phyloP scores from a whole-genome alignment of 2,329 filamentous ascomycete species.

The Nemania bipapillata region DNA sequence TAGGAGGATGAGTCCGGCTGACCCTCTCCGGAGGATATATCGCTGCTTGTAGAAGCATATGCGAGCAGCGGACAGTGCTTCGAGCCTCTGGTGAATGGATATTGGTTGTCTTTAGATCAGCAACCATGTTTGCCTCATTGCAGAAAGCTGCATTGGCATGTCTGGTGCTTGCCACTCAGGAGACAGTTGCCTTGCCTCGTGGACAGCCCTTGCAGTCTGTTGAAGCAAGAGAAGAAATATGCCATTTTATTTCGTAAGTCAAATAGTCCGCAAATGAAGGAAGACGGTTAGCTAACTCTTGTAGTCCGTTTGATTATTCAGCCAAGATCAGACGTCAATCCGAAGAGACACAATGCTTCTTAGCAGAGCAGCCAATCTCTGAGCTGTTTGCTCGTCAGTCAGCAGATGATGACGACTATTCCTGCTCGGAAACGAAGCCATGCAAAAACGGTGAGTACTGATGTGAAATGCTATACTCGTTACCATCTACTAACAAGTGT shows the following conservation, averaged over 20 bases:
- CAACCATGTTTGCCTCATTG: background rate
- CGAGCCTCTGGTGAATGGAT: background rate
- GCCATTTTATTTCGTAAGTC: background rate
- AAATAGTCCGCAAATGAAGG: background rate
- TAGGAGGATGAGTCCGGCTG: background rate
- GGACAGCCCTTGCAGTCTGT: background rate
- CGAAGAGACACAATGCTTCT: background rate
- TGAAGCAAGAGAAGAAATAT: background rate
- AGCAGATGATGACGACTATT: conserved; percentile 1
- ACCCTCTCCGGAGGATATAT: background rate
- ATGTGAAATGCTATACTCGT: background rate
- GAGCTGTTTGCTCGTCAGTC: background rate
- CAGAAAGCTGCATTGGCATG: background rate
- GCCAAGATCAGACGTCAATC: conserved; percentile 4
- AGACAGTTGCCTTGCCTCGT: background rate
- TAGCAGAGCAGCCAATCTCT: background rate
- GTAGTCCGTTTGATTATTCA: conserved; percentile 18
- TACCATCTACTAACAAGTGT: background rate
- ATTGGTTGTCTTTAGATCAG: background rate
- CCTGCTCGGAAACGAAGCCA: conserved; percentile 1
- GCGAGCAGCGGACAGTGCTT: background rate
- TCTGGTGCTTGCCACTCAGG: background rate
- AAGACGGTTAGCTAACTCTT: background rate
- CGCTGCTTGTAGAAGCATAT: background rate
- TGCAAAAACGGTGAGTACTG: conserved; percentile 8